Evolutionary conservation across 257 asterid genomes (phyloP).

Genomic region (Solanum stenotomum): DNA sequence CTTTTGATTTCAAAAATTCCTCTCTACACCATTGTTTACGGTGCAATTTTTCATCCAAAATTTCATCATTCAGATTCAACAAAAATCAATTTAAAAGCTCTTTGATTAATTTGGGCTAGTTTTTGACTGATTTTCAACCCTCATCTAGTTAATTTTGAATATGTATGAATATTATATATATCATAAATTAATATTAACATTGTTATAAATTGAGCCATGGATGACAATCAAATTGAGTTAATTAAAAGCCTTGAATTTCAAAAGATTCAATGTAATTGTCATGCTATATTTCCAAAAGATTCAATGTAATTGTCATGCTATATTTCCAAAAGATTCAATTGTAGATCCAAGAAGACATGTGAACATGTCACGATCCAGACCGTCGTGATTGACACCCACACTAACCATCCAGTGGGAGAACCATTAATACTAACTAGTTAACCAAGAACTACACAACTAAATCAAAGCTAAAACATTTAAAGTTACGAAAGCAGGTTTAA

Average conservation of each 20-base stretch:
- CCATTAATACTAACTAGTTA: no score
- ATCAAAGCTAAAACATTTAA: no score
- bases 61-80: not conserved
- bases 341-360: not conserved
- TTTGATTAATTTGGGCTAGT: not conserved
- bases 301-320: not conserved
- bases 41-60: no score
- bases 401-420: no score
- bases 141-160: no score
- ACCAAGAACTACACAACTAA: no score
- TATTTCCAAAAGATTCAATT: not conserved
- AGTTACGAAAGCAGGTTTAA: no score
- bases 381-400: no score
- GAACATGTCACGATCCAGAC: no score
- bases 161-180: no score
- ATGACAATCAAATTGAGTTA: not conserved
- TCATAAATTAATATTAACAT: not conserved
- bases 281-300: not conserved
- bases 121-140: not conserved
- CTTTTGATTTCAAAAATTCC: not conserved
- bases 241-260: not conserved
- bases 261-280: not conserved
- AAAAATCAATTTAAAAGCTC: not conserved
- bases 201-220: not conserved
- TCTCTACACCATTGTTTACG: not conserved